phyloP scores from a whole-genome alignment of 192 early-diverging fungal genomes.

The Linderina pennispora region DNA sequence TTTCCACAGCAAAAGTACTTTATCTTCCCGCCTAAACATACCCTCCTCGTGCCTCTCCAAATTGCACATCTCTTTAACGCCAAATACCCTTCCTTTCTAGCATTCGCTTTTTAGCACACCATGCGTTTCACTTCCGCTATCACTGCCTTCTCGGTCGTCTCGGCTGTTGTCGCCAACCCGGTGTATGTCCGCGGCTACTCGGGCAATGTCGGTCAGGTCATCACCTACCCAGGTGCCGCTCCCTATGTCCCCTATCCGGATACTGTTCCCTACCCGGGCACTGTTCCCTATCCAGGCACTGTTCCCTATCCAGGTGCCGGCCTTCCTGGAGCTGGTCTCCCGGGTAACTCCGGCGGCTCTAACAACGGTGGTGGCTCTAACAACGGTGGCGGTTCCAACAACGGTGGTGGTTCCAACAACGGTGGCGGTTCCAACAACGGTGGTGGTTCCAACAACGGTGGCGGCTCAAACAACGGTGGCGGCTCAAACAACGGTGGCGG shows the following conservation, averaged over 20 bases:
- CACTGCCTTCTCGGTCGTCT: conserved; percentile 17
- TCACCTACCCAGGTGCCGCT: conserved; percentile 16
- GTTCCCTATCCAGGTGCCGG: too few relatives aligned
- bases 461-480: conserved; percentile 4
- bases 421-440: conserved; percentile 1
- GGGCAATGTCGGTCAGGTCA: conserved; percentile 19
- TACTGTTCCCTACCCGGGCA: conserved; percentile 6
- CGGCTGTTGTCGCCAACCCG: conserved; percentile 26
- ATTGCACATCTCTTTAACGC: neutral
- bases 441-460: neutral
- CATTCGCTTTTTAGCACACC: too few relatives aligned
- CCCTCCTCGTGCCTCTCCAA: too few relatives aligned
- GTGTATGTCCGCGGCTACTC: conserved; percentile 35
- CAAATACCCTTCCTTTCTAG: too few relatives aligned
- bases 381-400: conserved; percentile 8
- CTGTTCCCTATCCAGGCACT: neutral
- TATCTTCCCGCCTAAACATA: too few relatives aligned
- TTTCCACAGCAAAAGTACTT: too few relatives aligned
- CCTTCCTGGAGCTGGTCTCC: neutral
- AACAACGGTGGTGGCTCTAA: conserved; percentile 4
- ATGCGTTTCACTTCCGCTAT: conserved; percentile 33
- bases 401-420: neutral
- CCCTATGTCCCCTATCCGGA: conserved; percentile 10
- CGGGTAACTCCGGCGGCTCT: conserved; percentile 1
- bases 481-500: conserved; percentile 7